These are phyloP conservation scores for Echeveria elegans DNA, from an alignment of 164 flowering plant genomes.

Conservation along the genomic window DNA sequence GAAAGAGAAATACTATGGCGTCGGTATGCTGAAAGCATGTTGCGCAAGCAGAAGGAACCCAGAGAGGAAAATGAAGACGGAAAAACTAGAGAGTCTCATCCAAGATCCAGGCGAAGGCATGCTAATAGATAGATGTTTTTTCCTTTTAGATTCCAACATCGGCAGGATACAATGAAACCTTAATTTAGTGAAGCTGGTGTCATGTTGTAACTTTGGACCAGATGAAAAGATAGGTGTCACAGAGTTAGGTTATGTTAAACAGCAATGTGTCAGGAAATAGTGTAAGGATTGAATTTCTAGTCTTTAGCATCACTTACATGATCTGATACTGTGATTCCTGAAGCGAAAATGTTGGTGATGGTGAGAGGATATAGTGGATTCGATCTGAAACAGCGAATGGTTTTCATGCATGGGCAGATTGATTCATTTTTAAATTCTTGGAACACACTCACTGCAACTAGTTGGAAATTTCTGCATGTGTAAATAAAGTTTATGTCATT, in stretches of 20 bases:
- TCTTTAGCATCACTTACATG: too few species aligned
- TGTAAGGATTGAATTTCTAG: too few species aligned
- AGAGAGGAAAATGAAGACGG: constrained; percentile 33
- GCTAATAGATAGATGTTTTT: constrained; percentile 30
- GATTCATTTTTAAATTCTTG: too few species aligned
- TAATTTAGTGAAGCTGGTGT: neutral
- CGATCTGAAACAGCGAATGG: too few species aligned
- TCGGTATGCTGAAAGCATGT: constrained; percentile 57
- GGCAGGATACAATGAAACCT: neutral
- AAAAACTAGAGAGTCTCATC: constrained; percentile 19
- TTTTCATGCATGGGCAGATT: neutral
- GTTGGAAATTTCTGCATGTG: too few species aligned
- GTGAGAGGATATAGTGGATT: neutral
- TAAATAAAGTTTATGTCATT: too few species aligned
- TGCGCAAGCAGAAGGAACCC: constrained; percentile 50
- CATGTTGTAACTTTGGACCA: neutral
- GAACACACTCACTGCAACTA: too few species aligned
- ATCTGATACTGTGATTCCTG: too few species aligned
- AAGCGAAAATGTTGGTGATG: neutral
- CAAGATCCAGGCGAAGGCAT: constrained; percentile 33
- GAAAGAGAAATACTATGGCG: constrained; percentile 86
- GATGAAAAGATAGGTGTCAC: too few species aligned
- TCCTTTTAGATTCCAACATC: too few species aligned
- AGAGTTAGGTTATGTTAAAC: too few species aligned
- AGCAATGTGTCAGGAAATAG: too few species aligned